Percentiles rank a stretch among this genome's conserved stretches.
These are phyloP conservation scores for Sequoiadendron giganteum DNA, from an alignment of 75 land plant genomes.

Conservation along the genomic window DNA sequence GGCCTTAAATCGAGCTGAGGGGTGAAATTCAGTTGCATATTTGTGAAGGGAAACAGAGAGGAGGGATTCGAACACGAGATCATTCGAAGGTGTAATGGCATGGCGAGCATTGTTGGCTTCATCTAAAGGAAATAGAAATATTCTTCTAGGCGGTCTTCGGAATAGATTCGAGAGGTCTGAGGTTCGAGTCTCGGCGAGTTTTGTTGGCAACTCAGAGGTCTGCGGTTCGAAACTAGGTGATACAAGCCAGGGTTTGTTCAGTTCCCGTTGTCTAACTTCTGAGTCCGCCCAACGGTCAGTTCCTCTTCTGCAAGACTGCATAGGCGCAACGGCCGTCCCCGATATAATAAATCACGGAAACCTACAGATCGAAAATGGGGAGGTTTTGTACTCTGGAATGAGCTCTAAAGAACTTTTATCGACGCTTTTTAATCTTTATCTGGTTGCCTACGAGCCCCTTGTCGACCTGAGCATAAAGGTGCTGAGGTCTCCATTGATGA, in stretches of 20 bases:
- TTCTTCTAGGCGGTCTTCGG: background rate
- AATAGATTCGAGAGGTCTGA: background rate
- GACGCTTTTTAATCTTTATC: conserved; percentile 39
- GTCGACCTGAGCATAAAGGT: conserved; percentile 67
- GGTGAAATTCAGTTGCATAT: background rate
- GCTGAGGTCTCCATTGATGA: conserved; percentile 54
- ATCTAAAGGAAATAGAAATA: background rate
- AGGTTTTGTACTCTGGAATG: conserved; percentile 42
- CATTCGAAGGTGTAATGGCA: background rate
- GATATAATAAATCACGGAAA: background rate
- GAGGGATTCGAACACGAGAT: background rate
- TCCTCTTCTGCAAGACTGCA: background rate
- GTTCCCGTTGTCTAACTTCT: background rate
- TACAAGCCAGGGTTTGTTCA: background rate
- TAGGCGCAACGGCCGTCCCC: background rate
- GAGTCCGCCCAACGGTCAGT: background rate
- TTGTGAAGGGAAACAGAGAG: background rate
- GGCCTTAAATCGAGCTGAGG: background rate
- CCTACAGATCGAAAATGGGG: conserved; percentile 20
- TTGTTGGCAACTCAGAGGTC: background rate
- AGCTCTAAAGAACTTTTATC: conserved; percentile 43
- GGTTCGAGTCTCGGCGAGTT: background rate
- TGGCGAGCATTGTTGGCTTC: background rate
- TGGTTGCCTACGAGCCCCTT: conserved; percentile 58
- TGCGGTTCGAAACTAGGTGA: background rate